These are phyloP conservation scores for Apiospora arundinis DNA, from an alignment of 2,329 filamentous ascomycete genomes.

Conservation along the genomic window DNA sequence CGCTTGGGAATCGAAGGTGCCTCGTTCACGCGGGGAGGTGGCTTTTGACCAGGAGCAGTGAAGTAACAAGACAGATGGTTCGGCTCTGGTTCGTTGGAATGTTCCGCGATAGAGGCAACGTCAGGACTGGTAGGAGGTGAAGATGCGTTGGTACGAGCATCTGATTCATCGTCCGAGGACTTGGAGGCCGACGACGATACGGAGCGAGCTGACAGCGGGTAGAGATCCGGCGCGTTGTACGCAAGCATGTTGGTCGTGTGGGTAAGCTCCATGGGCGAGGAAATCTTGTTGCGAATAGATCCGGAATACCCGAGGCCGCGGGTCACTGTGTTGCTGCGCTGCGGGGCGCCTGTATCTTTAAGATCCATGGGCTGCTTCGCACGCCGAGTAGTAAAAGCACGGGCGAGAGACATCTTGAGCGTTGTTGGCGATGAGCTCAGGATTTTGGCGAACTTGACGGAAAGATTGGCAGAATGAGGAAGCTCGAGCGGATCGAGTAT, in stretches of 20 bases:
- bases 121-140: slow-evolving; percentile 75
- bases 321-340: slow-evolving; percentile 56
- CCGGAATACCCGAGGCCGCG: slow-evolving; percentile 49
- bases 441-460: slow-evolving; percentile 14
- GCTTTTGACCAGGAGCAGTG: slow-evolving; percentile 55
- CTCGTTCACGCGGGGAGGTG: slow-evolving; percentile 45
- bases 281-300: slow-evolving; percentile 76
- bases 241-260: slow-evolving; percentile 97
- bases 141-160: slow-evolving; percentile 59
- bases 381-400: slow-evolving; percentile 75
- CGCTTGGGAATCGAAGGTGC: slow-evolving; percentile 67
- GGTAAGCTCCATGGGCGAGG: slow-evolving; percentile 82
- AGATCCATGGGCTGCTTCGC: slow-evolving; percentile 61
- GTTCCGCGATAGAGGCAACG: slow-evolving; percentile 59
- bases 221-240: slow-evolving; percentile 89
- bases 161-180: slow-evolving; percentile 73
- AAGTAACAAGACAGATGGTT: slow-evolving; percentile 75
- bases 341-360: slow-evolving; percentile 48
- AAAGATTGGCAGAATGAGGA: not conserved
- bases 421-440: slow-evolving; percentile 29
- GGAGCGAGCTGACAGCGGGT: slow-evolving; percentile 53
- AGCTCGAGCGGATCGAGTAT: not conserved
- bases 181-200: slow-evolving; percentile 62
- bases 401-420: slow-evolving; percentile 65
- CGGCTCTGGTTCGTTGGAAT: slow-evolving; percentile 62